Base-by-base conservation (phyloP, 257 asterid genomes). In the Eucommia ulmoides region DNA sequence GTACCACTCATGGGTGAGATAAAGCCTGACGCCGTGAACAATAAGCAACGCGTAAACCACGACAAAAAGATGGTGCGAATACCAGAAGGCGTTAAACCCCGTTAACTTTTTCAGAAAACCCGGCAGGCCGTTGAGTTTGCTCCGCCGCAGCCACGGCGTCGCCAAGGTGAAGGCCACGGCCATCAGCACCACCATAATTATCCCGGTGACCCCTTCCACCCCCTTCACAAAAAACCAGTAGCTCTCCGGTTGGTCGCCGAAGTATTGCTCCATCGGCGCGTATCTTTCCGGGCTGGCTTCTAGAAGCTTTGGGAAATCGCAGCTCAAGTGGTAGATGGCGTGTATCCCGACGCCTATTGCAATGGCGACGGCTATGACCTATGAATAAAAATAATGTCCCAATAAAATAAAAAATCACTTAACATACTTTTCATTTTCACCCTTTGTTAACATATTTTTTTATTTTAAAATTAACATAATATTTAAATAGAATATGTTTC, bases 11-110 rank as follows among this genome's bases (percentile, higher is more conserved):
- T 80, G 73, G 35, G 77, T 77, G 67, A 86, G 55, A 22, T 77
- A 86, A 33, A 86, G 88, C 68, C 77, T 77, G 83, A 77, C 41
- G 3, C 96, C 94, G 58, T 86, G 96, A 23, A 82, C 61, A 54
- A 86, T 65, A 59, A 82, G 88, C 50, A 71, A 76, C 44, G 74
- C 26, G 49, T 86, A 86, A 33, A 86, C 94, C 22, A 86, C 62
- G 59, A 82, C 51, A 55, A 86, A 86, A 2, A 86, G 64, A 56
- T 86, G 96, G 61, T 86, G 96, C 22, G 94, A 86, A 41, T 86
- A 86, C 96, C 96, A 86, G 53, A 86, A 86, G 41, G 96, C 96
- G 61, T 86, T 86, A 72, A 86, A 86, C 7, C 96, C 96, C 8
- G 96, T 66, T 15, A 86, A 72, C 16, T 80, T 82, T 51, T 80